A percentile compares a stretch with the other conserved stretches of the same genome.
Conservation (phyloP, 106 monocot species). For the Cymbidium sinense region DNA sequence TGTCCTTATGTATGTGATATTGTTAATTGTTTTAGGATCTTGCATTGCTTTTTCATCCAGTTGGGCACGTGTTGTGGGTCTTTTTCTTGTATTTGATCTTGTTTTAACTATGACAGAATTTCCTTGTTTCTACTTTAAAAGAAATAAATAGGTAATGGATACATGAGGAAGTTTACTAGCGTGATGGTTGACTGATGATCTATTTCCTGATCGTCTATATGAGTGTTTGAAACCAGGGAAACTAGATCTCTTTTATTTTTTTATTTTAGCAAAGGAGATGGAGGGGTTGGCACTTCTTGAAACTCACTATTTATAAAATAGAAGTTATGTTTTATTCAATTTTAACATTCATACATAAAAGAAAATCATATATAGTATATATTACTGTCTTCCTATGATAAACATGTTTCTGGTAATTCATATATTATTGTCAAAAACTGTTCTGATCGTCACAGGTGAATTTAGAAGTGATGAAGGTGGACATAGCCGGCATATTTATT, state of each 20-base stretch:
- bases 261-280: neutral
- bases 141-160: neutral
- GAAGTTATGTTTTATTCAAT: neutral
- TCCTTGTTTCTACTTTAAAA: neutral
- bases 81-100: neutral
- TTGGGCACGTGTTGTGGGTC: no score
- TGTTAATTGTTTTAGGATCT: neutral
- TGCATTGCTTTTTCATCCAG: neutral
- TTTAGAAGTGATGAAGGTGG: slow-evolving; percentile 20
- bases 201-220: neutral
- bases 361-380: no score
- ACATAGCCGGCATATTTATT: slow-evolving; percentile 45
- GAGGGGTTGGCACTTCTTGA: neutral
- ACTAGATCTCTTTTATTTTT: no score
- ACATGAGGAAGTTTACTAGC: neutral
- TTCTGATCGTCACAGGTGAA: slow-evolving; percentile 22
- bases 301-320: neutral
- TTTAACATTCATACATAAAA: neutral
- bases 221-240: neutral
- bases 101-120: neutral
- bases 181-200: neutral
- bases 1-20: neutral
- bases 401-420: neutral
- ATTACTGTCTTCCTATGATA: neutral
- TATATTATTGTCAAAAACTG: neutral